phyloP scores from a whole-genome alignment of 495 filamentous ascomycete genomes.

The Chaetomium fimeti region DNA sequence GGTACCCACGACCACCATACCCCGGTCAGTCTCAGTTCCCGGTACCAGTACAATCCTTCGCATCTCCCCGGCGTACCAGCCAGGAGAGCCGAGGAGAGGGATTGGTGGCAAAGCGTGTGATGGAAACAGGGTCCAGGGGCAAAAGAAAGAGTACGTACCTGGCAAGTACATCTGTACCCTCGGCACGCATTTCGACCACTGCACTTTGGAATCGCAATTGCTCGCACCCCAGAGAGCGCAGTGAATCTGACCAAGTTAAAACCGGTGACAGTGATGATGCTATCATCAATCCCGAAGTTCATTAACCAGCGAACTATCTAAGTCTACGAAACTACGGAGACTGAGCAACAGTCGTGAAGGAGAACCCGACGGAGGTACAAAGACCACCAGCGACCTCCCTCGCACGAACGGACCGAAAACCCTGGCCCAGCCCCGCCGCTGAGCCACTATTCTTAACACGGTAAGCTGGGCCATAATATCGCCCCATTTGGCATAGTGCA shows the following conservation, averaged over 20 bases:
- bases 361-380: neutral
- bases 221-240: neutral
- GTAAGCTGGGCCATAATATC: slow-evolving; percentile 12
- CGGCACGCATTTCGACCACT: neutral
- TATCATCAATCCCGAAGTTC: neutral
- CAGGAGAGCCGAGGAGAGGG: slow-evolving; percentile 27
- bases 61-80: slow-evolving; percentile 32
- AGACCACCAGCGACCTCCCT: neutral
- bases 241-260: no score
- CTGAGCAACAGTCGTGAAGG: neutral
- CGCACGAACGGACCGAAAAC: slow-evolving; percentile 29
- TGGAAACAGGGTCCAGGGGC: slow-evolving; percentile 9
- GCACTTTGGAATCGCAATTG: neutral
- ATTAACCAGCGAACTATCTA: neutral
- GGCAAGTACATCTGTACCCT: neutral
- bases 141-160: slow-evolving; percentile 11
- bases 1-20: slow-evolving; percentile 27
- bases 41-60: slow-evolving; percentile 34
- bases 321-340: neutral
- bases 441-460: slow-evolving; percentile 7
- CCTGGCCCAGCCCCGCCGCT: slow-evolving; percentile 10
- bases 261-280: no score
- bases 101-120: slow-evolving; percentile 14
- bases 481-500: slow-evolving; percentile 2
- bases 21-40: slow-evolving; percentile 27